A percentile compares a stretch with the other conserved stretches of the same genome.
Conservation (phyloP, 2,329 filamentous ascomycete genomes). For the Hymenoscyphus infarciens region DNA sequence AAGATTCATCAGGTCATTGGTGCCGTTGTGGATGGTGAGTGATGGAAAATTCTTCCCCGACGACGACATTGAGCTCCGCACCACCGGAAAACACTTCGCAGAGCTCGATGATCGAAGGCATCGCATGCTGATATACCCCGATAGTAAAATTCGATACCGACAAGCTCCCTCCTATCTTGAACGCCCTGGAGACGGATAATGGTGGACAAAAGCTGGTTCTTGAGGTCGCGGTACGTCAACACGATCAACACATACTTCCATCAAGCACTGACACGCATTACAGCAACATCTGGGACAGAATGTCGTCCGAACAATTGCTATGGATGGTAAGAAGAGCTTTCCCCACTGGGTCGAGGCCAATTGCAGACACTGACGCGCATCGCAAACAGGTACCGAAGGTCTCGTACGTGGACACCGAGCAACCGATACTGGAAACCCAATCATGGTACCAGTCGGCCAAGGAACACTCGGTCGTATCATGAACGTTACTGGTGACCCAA, state of each 20-base stretch:
- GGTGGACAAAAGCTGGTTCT: conserved; percentile 91
- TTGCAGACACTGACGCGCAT: conserved; percentile 26
- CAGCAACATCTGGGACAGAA: conserved; percentile 99
- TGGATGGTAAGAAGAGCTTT: conserved; percentile 75
- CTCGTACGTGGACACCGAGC: conserved; percentile 87
- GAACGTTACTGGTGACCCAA: conserved; percentile 99
- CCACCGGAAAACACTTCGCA: conserved; percentile 13
- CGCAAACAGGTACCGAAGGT: conserved; percentile 86
- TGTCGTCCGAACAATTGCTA: conserved; percentile 99
- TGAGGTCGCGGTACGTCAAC: conserved; percentile 81
- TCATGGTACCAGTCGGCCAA: conserved; percentile 92
- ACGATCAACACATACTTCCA: conserved; percentile 18
- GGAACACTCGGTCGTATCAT: conserved; percentile 97
- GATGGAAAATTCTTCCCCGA: conserved; percentile 38
- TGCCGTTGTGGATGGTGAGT: conserved; percentile 96
- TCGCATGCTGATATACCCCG: conserved; percentile 35
- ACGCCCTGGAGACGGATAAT: conserved; percentile 90
- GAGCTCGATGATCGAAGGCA: conserved; percentile 20
- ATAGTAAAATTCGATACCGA: conserved; percentile 95
- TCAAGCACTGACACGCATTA: conserved; percentile 38
- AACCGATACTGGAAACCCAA: conserved; percentile 86
- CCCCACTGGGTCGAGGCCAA: conserved; percentile 10
- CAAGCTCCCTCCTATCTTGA: conserved; percentile 94
- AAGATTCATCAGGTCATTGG: conserved; percentile 87
- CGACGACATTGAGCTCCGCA: conserved; percentile 28